phyloP scores from a whole-genome alignment of 2,329 filamentous ascomycete genomes.

The Pseudonectria buxi region DNA sequence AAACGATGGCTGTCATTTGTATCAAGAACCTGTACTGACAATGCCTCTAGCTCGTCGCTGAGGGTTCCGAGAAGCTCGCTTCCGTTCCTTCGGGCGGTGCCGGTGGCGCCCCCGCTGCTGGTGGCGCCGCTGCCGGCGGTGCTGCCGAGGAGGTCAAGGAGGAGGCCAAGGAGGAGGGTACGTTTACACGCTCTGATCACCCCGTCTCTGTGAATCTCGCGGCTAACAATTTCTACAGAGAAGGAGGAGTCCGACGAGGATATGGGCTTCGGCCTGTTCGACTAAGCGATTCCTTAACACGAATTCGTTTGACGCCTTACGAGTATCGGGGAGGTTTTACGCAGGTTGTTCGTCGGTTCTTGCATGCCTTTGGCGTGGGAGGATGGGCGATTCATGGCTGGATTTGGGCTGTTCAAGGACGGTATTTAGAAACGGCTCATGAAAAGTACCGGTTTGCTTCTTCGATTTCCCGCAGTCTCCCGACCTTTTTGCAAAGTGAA shows the following conservation, averaged over 20 bases:
- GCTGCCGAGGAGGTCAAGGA: conserved; percentile 66
- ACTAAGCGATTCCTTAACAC: conserved; percentile 45
- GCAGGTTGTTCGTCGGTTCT: conserved; percentile 26
- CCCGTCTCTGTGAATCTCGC: background rate
- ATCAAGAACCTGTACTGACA: conserved; percentile 12
- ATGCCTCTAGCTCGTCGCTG: conserved; percentile 68
- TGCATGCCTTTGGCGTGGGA: conserved; percentile 24
- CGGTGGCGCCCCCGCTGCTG: conserved; percentile 62
- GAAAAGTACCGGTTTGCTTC: conserved; percentile 24
- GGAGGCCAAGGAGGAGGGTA: conserved; percentile 68
- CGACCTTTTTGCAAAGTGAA: background rate
- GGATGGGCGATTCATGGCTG: conserved; percentile 26
- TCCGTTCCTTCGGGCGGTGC: conserved; percentile 91
- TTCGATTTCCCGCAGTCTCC: conserved; percentile 11
- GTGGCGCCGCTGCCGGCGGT: conserved; percentile 60
- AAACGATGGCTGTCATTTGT: too few species aligned
- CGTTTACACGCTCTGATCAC: background rate
- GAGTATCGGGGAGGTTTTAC: conserved; percentile 29
- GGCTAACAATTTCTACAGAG: conserved; percentile 15
- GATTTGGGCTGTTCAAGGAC: conserved; percentile 22
- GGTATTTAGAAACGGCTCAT: conserved; percentile 23
- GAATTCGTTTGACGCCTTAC: conserved; percentile 25
- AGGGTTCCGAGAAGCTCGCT: conserved; percentile 89
- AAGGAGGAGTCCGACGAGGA: conserved; percentile 61
- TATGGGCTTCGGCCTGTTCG: conserved; percentile 72